Evolutionary conservation across 176 grass and related monocot genomes (phyloP), one percentile per base, ranked within the genome.

Genomic region (Paspalum notatum): DNA sequence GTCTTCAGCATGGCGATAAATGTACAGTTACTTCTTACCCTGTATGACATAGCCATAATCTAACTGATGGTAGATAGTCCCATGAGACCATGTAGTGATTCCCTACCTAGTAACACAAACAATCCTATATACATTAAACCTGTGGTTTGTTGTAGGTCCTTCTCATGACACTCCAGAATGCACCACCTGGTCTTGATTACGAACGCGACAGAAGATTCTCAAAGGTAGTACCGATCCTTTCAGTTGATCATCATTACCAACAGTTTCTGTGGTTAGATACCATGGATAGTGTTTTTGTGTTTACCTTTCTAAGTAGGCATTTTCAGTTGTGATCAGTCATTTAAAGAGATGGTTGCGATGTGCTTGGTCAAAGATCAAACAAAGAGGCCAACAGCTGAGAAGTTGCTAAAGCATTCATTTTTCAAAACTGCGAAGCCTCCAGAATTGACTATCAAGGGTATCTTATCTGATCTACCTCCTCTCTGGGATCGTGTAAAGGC

Each of bases 261-360:
- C 44, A 15, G 22, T 80, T 70, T 75, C 44, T 58, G 42, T 86
- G 64, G 16, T 52, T 41, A 83, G 42, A 46, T 54, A 47, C 18
- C 3, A 9, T 74, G 75, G 42, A 57, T 54, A 83, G 50, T 66
- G 27, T 80, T 87, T 24, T 78, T 60, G 76, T 66, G 47, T 73
- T 60, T 79, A 84, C 57, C 58, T 72, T 76, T 88, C 89, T 93
- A 79, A 96, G 80, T 79, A 93, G 70, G 40, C 72, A 88, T 90
- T 88, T 91, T 93, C 82, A 85, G 84, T 84, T 91, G 82, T 90
- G 81, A 61, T 54, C 97, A 99, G 97, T 93, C 93, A 81, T 99
- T 99, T 95, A 99, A 99, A 80, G 97, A 99, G 86, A 99, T 99
- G 97, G 91, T 99, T 71, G 97, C 97, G 38, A 99, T 99, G 97